Evolutionary conservation across 148 eudicot species (phyloP), one percentile per base, ranked within the genome.

Genomic region (Rhododendron simsii): DNA sequence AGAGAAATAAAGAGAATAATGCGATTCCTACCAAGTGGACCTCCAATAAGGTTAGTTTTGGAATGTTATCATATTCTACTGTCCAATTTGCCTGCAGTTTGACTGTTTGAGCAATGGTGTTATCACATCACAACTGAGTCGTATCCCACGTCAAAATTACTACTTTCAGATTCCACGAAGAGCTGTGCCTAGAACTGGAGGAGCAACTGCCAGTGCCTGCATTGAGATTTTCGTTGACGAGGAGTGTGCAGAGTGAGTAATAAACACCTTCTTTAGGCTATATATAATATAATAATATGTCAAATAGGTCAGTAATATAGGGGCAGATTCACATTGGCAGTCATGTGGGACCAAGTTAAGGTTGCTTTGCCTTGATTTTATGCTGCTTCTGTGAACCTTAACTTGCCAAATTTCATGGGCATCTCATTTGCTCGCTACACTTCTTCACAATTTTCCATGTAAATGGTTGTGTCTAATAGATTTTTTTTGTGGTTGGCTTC

Each of bases 1-100:
- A 95, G 81, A 97, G 99, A 89, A 94, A 95, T 83, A 97, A 97
- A 89, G 99, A 97, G 89, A 97, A 97, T 86, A 94, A 88, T 85
- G 92, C 94, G 76, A 85, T 94, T 82, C 96, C 98, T 81, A 87
- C 93, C 83, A 97, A 97, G 90, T 97, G 98, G 99, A 92, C 94
- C 84, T 90, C 96, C 82, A 90, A 89, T 86, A 94, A 97, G 96
- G 99, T 93, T 47, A 73, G 9, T 67, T 80, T 55, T 37, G 35
- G 12, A 78, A 57, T 59, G 44, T 81, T 20, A 20, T 51, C 61
- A 53, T 78, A 45, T 73, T 35, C 63, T 80, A 28, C 39, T 80
- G 57, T 48, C 20, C 75, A 39, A 28, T 80, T n/a, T 77, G 73
- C 78, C 74, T 26, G 59, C 30, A 12, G 51, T 48, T 69, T 51